Percentiles rank a stretch among this genome's conserved stretches.
Evolutionary conservation across 306 rosid genomes (phyloP).

Genomic region (Sicyos baderoa): DNA sequence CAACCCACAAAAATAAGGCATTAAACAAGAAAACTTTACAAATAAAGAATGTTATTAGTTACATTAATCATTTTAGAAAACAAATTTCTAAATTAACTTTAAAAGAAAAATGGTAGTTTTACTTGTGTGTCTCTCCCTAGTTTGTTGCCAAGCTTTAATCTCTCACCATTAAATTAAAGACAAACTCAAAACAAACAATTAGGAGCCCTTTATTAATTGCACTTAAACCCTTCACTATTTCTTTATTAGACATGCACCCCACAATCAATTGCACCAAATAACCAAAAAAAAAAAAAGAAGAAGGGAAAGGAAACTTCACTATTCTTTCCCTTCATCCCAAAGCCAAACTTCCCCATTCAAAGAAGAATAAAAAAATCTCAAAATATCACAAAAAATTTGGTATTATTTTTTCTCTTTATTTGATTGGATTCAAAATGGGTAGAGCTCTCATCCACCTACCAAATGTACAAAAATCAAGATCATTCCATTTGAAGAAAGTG

Average conservation of each 20-base stretch:
- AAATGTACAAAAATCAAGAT: slow-evolving; percentile 51
- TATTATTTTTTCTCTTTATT: not conserved
- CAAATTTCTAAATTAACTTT: not conserved
- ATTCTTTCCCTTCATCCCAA: not conserved
- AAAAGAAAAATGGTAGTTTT: slow-evolving; percentile 31
- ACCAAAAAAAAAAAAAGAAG: not conserved
- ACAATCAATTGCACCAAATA: slow-evolving; percentile 18
- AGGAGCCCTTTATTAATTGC: slow-evolving; percentile 8
- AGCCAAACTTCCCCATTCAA: not conserved
- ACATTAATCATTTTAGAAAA: not conserved
- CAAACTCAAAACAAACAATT: slow-evolving; percentile 25
- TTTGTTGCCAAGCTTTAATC: slow-evolving; percentile 22
- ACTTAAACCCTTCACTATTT: slow-evolving; percentile 16
- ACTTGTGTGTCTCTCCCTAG: slow-evolving; percentile 23
- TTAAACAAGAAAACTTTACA: not conserved
- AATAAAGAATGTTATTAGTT: not conserved
- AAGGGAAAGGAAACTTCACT: not conserved
- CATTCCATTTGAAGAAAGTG: slow-evolving; percentile 63
- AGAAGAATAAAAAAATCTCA: not conserved
- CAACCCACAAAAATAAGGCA: not conserved
- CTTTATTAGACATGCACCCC: slow-evolving; percentile 32
- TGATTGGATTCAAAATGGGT: slow-evolving; percentile 44
- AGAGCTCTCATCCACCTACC: slow-evolving; percentile 37
- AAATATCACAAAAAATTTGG: not conserved
- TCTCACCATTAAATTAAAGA: slow-evolving; percentile 34